Evolutionary conservation across 169 alveolate species (phyloP), one percentile per base, ranked within the genome.

Genomic region (Eimeria falciformis): DNA sequence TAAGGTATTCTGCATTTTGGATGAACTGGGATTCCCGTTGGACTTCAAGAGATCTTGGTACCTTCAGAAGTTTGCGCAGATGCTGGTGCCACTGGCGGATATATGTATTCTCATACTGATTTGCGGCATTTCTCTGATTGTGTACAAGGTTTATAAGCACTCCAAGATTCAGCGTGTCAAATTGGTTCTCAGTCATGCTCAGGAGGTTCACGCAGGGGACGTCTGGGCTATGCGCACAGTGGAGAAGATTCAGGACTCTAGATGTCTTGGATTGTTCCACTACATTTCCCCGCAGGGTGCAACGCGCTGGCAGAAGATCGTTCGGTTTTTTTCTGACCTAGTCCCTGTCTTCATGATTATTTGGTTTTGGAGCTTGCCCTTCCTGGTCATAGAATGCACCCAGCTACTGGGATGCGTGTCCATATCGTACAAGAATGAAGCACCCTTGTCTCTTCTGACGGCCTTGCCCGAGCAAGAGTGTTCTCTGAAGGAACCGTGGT

Each of bases 331-430:
- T 21, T 66, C 50, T 14, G 95, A 92, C 91, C 90, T 92, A 45
- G 73, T 92, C 46, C 93, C 95, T 47, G 93, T 93, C 1, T 86
- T 73, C 68, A 92, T 77, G 79, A 78, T 84, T 40, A 83, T 92
- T 83, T 86, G 91, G 92, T 84, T 92, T 58, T 92, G 91, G 93
- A 84, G 69, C 43, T 62, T 84, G 73, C 95, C 95, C 11, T 50
- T 53, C 91, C 90, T 92, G 29, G 79, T 87, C 43, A 53, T 92
- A 23, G 93, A 92, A 40, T 84, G 85, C 87, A 84, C 91, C 43
- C 87, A 66, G 91, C 91, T 92, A 2, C 56, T 84, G 55, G 85
- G 95, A 56, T 92, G 95, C 79, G 71, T 91, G 4, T 55, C 88
- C 27, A 84, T 84, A 17, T 27, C 73, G 75, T 81, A 92, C 91